phyloP scores from a whole-genome alignment of 768 basidiomycete species.

The Suillus fuscotomentosus region DNA sequence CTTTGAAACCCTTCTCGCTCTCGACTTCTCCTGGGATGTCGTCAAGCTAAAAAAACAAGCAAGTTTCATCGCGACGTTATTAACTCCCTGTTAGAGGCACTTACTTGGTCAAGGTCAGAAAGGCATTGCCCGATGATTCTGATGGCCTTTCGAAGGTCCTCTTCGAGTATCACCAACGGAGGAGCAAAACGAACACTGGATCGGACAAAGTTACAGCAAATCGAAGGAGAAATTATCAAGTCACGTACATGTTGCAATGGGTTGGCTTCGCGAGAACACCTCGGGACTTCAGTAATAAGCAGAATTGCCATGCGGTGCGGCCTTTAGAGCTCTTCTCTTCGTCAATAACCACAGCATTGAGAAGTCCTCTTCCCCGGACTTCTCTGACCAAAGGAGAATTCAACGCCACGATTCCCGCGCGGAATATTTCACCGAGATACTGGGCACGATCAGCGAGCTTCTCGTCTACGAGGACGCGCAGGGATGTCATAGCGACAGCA shows the following conservation, averaged over 20 bases:
- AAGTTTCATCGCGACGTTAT: not conserved
- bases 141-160: conserved; percentile 74
- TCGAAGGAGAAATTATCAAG: not conserved
- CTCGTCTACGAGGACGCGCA: conserved; percentile 90
- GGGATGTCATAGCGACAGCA: conserved; percentile 92
- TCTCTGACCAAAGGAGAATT: conserved; percentile 69
- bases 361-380: conserved; percentile 83
- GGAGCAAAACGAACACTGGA: conserved; percentile 93
- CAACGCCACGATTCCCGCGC: conserved; percentile 55
- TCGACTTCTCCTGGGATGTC: conserved; percentile 65
- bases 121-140: conserved; percentile 75
- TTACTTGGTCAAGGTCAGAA: conserved; percentile 75
- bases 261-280: conserved; percentile 96
- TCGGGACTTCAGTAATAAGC: conserved; percentile 85
- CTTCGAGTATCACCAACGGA: conserved; percentile 91
- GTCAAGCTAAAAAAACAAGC: conserved; percentile 36
- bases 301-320: conserved; percentile 93
- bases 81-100: conserved; percentile 14
- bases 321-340: conserved; percentile 75
- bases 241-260: conserved; percentile 84
- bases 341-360: conserved; percentile 94
- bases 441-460: conserved; percentile 78
- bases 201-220: not conserved
- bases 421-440: conserved; percentile 79
- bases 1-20: conserved; percentile 58